phyloP scores from a whole-genome alignment of 2,329 filamentous ascomycete species.

The Alternaria tenuissima region DNA sequence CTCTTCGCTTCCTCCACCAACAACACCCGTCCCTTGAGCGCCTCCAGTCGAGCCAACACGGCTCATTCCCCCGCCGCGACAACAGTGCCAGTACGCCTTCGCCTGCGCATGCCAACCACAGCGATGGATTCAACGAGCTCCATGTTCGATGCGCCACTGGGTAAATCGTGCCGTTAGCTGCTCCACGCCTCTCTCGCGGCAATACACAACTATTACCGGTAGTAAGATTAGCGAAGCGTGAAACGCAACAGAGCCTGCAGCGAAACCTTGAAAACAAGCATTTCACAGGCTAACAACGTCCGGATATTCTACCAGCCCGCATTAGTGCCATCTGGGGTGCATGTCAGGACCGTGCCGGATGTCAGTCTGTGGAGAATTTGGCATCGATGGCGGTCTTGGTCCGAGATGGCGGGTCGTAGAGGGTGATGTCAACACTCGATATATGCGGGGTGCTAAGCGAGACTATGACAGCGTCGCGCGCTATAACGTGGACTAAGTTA shows the following conservation, averaged over 20 bases:
- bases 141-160: neutral
- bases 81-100: constrained; percentile 3
- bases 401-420: constrained; percentile 2
- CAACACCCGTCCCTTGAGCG: neutral
- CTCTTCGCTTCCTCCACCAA: constrained; percentile 1
- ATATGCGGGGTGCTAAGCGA: constrained; percentile 24
- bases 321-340: constrained; percentile 22
- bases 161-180: constrained; percentile 13
- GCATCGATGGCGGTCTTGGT: constrained; percentile 1
- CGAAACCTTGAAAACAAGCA: neutral
- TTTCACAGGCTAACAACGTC: neutral
- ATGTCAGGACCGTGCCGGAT: constrained; percentile 15
- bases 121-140: neutral
- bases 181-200: neutral
- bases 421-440: constrained; percentile 26
- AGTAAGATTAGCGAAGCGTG: constrained; percentile 14
- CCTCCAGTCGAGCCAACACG: neutral
- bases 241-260: neutral
- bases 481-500: constrained; percentile 21
- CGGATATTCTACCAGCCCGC: neutral
- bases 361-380: constrained; percentile 10
- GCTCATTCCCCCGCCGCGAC: neutral
- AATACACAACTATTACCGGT: neutral
- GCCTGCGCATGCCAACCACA: neutral
- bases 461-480: neutral